These are phyloP conservation scores for Rachicladosporium sp. DNA, from an alignment of 2,329 filamentous ascomycete species.

Conservation along the genomic window DNA sequence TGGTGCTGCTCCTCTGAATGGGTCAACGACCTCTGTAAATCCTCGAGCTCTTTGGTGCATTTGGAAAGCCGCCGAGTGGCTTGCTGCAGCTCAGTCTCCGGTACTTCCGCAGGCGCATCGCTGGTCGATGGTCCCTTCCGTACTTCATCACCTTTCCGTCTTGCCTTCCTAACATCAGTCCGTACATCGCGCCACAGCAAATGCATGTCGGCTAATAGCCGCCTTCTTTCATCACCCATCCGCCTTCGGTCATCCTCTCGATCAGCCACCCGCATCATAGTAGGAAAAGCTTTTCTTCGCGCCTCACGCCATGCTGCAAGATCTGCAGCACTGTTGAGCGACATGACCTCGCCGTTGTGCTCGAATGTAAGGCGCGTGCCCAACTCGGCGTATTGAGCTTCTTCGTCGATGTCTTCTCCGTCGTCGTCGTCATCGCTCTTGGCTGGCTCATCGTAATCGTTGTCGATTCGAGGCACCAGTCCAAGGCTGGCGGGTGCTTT, in stretches of 20 bases:
- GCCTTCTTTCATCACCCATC: constrained; percentile 20
- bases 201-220: constrained; percentile 17
- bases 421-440: constrained; percentile 31
- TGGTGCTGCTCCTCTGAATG: too few relatives aligned
- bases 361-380: constrained; percentile 33
- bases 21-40: too few relatives aligned
- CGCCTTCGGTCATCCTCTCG: constrained; percentile 26
- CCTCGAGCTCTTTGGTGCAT: too few relatives aligned
- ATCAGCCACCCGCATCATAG: constrained; percentile 54
- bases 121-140: too few relatives aligned
- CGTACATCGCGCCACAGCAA: constrained; percentile 5
- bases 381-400: constrained; percentile 33
- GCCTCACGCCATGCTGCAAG: constrained; percentile 71
- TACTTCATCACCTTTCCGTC: too few relatives aligned
- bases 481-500: background rate
- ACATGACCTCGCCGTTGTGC: constrained; percentile 43
- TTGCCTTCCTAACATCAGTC: too few relatives aligned
- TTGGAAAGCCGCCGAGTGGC: too few relatives aligned
- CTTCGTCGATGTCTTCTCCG: constrained; percentile 60
- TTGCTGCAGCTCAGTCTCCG: too few relatives aligned
- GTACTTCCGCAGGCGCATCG: too few relatives aligned
- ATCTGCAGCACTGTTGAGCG: constrained; percentile 48
- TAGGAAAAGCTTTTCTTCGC: constrained; percentile 69
- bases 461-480: constrained; percentile 4
- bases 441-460: background rate